Conservation (phyloP, 2,329 filamentous ascomycete species). For the Torrubiella hemipterigena region DNA sequence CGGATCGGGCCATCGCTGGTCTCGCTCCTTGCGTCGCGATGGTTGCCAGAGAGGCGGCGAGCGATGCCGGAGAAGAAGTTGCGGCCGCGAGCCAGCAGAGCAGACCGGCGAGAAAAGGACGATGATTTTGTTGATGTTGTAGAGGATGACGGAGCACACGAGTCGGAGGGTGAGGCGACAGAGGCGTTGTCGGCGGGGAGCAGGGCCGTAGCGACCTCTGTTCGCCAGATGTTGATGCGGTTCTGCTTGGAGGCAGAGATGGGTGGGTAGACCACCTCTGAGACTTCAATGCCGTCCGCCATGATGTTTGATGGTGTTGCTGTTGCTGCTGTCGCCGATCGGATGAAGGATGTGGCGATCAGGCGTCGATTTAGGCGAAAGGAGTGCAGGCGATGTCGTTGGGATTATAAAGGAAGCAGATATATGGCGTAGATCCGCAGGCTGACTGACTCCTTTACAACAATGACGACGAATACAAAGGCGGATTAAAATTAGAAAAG, state of each 20-base stretch:
- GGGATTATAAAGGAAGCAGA: no score
- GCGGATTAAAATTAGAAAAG: no score
- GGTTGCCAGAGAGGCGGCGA: slow-evolving; percentile 10
- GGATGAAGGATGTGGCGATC: no score
- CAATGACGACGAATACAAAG: no score
- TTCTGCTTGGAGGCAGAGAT: slow-evolving; percentile 22
- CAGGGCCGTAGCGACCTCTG: slow-evolving; percentile 29
- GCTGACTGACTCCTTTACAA: no score
- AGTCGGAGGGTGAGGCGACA: slow-evolving; percentile 13
- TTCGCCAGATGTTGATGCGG: slow-evolving; percentile 37
- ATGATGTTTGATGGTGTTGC: no score
- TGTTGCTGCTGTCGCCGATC: no score
- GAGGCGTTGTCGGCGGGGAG: slow-evolving; percentile 17
- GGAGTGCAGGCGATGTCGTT: no score
- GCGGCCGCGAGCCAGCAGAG: slow-evolving; percentile 12
- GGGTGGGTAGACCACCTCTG: no score
- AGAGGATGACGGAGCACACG: slow-evolving; percentile 18
- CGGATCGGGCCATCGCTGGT: slow-evolving; percentile 9
- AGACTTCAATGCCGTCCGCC: no score
- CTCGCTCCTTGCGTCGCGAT: slow-evolving; percentile 4
- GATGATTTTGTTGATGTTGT: slow-evolving; percentile 17
- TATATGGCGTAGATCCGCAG: no score
- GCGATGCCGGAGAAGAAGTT: slow-evolving; percentile 11
- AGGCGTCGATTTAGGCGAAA: no score
- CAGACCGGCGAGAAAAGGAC: slow-evolving; percentile 15